Evolutionary conservation across 2,329 filamentous ascomycete species (phyloP), one percentile per base, ranked within the genome.

Genomic region (Trichothecium roseum): DNA sequence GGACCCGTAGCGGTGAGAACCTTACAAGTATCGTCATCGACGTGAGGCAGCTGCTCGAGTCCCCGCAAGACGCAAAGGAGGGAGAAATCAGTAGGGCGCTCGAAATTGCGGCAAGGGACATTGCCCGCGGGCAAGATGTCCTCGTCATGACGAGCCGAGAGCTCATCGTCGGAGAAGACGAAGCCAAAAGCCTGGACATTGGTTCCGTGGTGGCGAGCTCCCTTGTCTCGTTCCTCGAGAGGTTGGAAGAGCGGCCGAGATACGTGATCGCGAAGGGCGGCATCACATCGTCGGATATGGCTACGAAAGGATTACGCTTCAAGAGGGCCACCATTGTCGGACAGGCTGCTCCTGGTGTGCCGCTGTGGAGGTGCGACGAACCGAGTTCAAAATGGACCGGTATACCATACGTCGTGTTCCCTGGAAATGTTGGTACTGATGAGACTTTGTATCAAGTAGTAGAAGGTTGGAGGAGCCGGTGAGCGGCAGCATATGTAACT

Each of bases 201-300:
- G 71, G 72, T 1, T 59, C 63, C 1, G 59, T 56, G 0, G 63
- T 78, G 8, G 72, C 72, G 0, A 54, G 56, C 7, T 62, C 64
- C 0, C 51, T 77, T 15, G 72, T 76, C 0, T 52, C 52, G 2
- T 66, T 78, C 29, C 43, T 76, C 12, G 22, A 28, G 16, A 17
- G 18, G 7, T 18, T 76, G 24, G 50, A 63, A 9, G 56, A 63
- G 3, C 55, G 62, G 14, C 72, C 72, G 8, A 53, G 69, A 37
- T 77, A 74, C 47, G 51, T 76, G 4, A 71, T 77, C 47, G 70
- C 71, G 3, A 77, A 71, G 53, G 72, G 73, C 1, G 72, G 73
- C 16, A 76, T 77, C 38, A 76, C 72, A 0, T 71, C 66, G 2
- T 74, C 69, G 0, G 72, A 77, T 42, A 64, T 66, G 34, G 72